Percentiles rank a stretch among this genome's conserved stretches.
These are phyloP conservation scores for Tricholoma flavovirens DNA, from an alignment of 768 basidiomycete genomes.

Conservation along the genomic window DNA sequence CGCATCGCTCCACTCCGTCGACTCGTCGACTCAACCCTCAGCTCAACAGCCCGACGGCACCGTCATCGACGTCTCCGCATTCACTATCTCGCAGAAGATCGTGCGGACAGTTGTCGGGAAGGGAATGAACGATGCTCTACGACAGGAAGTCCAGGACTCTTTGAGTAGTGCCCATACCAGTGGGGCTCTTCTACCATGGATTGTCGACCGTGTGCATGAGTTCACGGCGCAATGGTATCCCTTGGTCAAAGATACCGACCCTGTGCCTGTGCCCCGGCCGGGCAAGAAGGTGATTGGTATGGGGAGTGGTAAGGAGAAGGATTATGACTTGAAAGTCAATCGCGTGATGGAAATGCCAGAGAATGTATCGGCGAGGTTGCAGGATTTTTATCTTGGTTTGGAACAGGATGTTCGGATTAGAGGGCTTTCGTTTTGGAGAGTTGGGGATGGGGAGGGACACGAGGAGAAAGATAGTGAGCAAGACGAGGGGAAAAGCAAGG, in stretches of 20 bases:
- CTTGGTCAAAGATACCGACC: conserved; percentile 34
- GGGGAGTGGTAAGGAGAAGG: conserved; percentile 18
- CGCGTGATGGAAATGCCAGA: conserved; percentile 42
- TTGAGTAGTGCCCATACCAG: conserved; percentile 25
- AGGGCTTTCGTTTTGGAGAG: conserved; percentile 28
- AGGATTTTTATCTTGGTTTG: conserved; percentile 62
- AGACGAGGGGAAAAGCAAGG: conserved; percentile 21
- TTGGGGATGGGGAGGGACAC: conserved; percentile 15
- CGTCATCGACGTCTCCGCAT: conserved; percentile 52
- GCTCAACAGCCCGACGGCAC: conserved; percentile 21
- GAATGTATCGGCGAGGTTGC: conserved; percentile 49
- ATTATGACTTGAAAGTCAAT: conserved; percentile 36
- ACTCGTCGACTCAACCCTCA: conserved; percentile 17
- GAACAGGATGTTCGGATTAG: conserved; percentile 56
- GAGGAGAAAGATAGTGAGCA: conserved; percentile 26
- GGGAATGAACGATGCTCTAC: conserved; percentile 47
- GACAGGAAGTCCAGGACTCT: conserved; percentile 47
- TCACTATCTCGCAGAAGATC: conserved; percentile 50
- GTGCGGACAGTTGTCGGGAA: conserved; percentile 48
- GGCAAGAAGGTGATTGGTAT: neutral
- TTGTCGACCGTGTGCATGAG: conserved; percentile 51
- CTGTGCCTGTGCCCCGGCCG: neutral
- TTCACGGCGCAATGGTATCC: conserved; percentile 54
- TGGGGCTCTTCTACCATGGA: conserved; percentile 44
- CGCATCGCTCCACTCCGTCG: conserved; percentile 27